These are phyloP conservation scores for Tylopilus balloui DNA, from an alignment of 768 basidiomycete species.

Conservation along the genomic window DNA sequence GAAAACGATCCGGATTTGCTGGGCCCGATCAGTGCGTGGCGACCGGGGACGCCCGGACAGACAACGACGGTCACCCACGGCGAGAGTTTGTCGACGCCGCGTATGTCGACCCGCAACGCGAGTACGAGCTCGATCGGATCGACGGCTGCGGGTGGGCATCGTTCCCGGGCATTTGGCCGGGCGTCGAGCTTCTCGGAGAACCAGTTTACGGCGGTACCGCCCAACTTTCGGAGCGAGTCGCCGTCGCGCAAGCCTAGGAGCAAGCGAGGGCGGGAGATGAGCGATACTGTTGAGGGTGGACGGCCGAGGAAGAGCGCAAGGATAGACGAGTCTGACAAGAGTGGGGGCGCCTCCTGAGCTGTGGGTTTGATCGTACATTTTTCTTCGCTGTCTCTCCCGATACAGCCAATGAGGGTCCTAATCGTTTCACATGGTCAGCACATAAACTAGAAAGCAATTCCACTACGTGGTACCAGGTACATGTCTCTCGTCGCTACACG, in stretches of 20 bases:
- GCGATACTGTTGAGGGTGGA: slow-evolving; percentile 10
- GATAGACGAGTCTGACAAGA: not conserved
- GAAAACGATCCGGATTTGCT: not conserved
- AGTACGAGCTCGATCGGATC: slow-evolving; percentile 11
- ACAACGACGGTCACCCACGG: not conserved
- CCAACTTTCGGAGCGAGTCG: slow-evolving; percentile 30
- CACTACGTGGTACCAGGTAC: slow-evolving; percentile 5
- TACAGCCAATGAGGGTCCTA: not conserved
- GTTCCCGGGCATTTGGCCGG: slow-evolving; percentile 20
- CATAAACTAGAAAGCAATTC: not conserved
- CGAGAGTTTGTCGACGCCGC: slow-evolving; percentile 30
- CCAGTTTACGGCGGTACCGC: slow-evolving; percentile 44
- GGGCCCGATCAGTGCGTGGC: slow-evolving; percentile 25
- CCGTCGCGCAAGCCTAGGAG: slow-evolving; percentile 29
- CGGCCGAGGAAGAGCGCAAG: slow-evolving; percentile 23
- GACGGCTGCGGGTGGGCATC: not conserved
- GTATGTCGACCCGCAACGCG: slow-evolving; percentile 14
- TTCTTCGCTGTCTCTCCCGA: too few species aligned
- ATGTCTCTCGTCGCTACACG: slow-evolving; percentile 41
- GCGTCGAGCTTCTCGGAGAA: slow-evolving; percentile 37
- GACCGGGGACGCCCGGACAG: not conserved
- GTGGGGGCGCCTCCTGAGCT: not conserved
- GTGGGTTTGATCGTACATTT: not conserved
- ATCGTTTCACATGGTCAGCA: not conserved
- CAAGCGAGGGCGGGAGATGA: slow-evolving; percentile 23